Evolutionary conservation across 768 basidiomycete genomes (phyloP).

Genomic region (Tylopilus vinaceipallidus): DNA sequence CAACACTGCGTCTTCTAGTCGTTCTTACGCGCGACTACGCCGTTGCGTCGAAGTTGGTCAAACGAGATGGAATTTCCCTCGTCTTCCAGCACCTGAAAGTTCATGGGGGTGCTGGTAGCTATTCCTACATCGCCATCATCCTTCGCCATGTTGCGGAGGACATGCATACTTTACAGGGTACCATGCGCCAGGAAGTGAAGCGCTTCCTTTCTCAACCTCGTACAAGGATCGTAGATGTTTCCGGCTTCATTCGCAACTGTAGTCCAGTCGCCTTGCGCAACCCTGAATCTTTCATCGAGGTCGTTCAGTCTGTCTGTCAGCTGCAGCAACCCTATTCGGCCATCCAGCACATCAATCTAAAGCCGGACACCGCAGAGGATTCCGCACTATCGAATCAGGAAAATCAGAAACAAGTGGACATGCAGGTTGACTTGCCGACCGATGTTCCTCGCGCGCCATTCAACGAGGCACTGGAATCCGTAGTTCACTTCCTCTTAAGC

Average conservation of each 20-base stretch:
- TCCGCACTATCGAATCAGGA: slow-evolving; percentile 8
- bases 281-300: slow-evolving; percentile 70
- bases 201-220: slow-evolving; percentile 77
- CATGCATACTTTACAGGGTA: slow-evolving; percentile 50
- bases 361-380: slow-evolving; percentile 34
- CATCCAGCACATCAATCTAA: slow-evolving; percentile 58
- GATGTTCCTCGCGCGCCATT: slow-evolving; percentile 25
- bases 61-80: slow-evolving; percentile 55
- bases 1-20: slow-evolving; percentile 79
- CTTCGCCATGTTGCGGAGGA: slow-evolving; percentile 94
- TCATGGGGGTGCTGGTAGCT: slow-evolving; percentile 60
- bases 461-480: slow-evolving; percentile 52
- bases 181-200: slow-evolving; percentile 84
- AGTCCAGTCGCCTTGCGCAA: slow-evolving; percentile 82
- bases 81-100: slow-evolving; percentile 69
- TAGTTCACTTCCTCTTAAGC: slow-evolving; percentile 66
- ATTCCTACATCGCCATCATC: slow-evolving; percentile 82
- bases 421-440: slow-evolving; percentile 53
- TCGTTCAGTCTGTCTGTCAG: slow-evolving; percentile 67
- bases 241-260: slow-evolving; percentile 71
- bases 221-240: slow-evolving; percentile 63
- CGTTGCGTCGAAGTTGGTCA: slow-evolving; percentile 65
- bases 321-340: slow-evolving; percentile 63
- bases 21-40: slow-evolving; percentile 74
- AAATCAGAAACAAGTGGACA: slow-evolving; percentile 38